Conservation (phyloP, 345 rosid species). For the Populus euphratica region DNA sequence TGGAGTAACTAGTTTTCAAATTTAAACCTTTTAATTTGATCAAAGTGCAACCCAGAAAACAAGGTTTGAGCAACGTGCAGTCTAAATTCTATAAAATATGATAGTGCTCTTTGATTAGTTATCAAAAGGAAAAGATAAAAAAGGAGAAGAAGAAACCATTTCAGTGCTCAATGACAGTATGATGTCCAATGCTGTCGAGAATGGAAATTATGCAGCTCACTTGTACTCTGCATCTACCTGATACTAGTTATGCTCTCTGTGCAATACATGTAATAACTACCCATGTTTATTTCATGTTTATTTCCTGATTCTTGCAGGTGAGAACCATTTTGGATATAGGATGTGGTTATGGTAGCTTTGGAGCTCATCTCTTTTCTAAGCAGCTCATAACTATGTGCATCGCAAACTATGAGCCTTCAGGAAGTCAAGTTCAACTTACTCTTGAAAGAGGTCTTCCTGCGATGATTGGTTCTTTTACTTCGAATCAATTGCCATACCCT, state of each 20-base stretch:
- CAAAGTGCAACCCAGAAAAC: too few relatives aligned
- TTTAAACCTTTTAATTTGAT: neutral
- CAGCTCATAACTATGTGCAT: conserved; percentile 90
- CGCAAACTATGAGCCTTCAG: conserved; percentile 87
- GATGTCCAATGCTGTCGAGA: neutral
- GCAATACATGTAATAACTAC: conserved; percentile 1
- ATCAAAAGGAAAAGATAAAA: neutral
- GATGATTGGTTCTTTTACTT: conserved; percentile 76
- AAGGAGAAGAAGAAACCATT: neutral
- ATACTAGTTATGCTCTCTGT: neutral
- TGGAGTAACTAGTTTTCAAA: neutral
- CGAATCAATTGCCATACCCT: conserved; percentile 86
- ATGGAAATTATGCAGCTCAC: neutral
- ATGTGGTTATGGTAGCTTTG: conserved; percentile 99
- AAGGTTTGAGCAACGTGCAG: neutral
- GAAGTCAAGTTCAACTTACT: conserved; percentile 97
- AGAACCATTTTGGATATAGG: conserved; percentile 95
- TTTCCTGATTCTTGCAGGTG: conserved; percentile 49
- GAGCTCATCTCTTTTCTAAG: conserved; percentile 84
- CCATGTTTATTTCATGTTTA: neutral
- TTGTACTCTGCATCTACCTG: neutral
- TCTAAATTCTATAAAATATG: neutral
- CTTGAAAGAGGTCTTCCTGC: conserved; percentile 99
- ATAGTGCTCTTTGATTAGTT: neutral
- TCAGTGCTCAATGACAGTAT: neutral